Evolutionary conservation across 345 rosid species (phyloP).

Genomic region (Sisymbrium irio): DNA sequence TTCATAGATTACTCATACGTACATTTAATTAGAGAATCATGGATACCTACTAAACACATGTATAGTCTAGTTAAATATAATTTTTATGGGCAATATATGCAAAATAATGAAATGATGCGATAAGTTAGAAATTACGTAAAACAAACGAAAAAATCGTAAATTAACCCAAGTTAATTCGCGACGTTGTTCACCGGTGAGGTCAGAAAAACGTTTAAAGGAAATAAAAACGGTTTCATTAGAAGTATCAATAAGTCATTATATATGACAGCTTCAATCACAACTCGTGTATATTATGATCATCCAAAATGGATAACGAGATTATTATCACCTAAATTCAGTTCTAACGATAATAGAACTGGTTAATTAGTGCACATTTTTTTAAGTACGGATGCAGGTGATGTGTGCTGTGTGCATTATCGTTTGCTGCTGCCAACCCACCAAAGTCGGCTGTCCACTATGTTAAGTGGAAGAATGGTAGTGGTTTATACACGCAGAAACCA

Average conservation of each 20-base stretch:
- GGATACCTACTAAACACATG: neutral
- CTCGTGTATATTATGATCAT: neutral
- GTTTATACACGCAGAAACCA: slow-evolving; percentile 11
- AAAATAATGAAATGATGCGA: neutral
- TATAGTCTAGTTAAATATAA: neutral
- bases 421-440: slow-evolving; percentile 25
- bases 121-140: neutral
- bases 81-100: neutral
- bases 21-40: neutral
- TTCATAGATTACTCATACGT: neutral
- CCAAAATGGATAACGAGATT: neutral
- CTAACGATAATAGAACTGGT: neutral
- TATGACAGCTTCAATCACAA: neutral
- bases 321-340: neutral
- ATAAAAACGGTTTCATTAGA: neutral
- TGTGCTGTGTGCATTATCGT: slow-evolving; percentile 26
- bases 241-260: neutral
- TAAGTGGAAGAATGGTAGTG: slow-evolving; percentile 22
- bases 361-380: neutral
- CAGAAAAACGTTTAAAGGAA: neutral
- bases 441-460: slow-evolving; percentile 27
- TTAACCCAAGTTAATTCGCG: neutral
- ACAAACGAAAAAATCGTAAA: neutral
- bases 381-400: slow-evolving; percentile 8
- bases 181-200: neutral